Evolutionary conservation across 1,284 basidiomycete genomes (phyloP).

Genomic region (Coniferiporia weirii): DNA sequence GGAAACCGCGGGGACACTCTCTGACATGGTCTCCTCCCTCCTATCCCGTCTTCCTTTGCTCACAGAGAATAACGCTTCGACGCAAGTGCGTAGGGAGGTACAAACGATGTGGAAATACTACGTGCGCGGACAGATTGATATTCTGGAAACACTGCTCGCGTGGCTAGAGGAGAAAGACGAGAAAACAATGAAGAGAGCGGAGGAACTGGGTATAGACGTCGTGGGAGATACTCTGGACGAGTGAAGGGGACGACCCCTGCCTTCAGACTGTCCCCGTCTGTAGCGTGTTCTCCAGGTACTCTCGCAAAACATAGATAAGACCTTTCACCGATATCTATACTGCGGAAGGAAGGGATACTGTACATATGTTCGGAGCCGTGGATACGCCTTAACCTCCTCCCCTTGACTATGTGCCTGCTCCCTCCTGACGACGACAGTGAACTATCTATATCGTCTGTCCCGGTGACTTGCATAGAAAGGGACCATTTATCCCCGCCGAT

Average conservation of each 20-base stretch:
- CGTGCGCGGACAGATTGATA: conserved; percentile 15
- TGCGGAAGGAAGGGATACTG: too few relatives aligned
- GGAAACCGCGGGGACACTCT: conserved; percentile 9
- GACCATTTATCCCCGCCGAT: too few relatives aligned
- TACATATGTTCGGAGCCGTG: too few relatives aligned
- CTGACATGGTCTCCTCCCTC: conserved; percentile 14
- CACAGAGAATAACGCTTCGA: neutral
- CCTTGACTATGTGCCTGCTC: too few relatives aligned
- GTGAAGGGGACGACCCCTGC: neutral
- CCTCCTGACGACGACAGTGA: too few relatives aligned
- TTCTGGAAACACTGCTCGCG: conserved; percentile 3
- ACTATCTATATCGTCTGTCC: too few relatives aligned
- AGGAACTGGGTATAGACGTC: conserved; percentile 13
- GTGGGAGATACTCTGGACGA: neutral
- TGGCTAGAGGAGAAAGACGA: conserved; percentile 9
- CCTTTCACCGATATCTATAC: too few relatives aligned
- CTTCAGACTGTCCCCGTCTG: too few relatives aligned
- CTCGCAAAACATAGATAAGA: too few relatives aligned
- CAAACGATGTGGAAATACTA: conserved; percentile 10
- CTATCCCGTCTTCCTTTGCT: conserved; percentile 5
- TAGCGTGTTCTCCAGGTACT: too few relatives aligned
- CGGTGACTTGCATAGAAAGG: too few relatives aligned
- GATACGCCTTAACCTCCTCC: too few relatives aligned
- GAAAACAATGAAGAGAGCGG: conserved; percentile 5
- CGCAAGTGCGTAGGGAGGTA: conserved; percentile 6